phyloP scores from a whole-genome alignment of 495 filamentous ascomycete genomes.

The Talaromyces borbonicus region DNA sequence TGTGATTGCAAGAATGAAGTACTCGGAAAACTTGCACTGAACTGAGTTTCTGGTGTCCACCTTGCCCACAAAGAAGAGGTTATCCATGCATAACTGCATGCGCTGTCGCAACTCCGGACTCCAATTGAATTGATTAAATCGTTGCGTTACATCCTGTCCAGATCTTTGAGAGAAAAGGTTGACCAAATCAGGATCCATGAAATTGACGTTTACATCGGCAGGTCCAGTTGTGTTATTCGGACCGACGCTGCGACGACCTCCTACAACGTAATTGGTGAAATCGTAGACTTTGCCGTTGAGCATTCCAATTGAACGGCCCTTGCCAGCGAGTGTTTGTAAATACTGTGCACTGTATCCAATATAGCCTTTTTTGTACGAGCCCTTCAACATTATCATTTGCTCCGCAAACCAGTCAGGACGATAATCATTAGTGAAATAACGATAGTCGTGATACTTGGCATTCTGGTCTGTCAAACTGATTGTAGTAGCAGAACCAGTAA shows the following conservation, averaged over 20 bases:
- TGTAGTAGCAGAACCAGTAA: constrained; percentile 50
- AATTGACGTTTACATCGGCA: constrained; percentile 52
- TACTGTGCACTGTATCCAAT: constrained; percentile 78
- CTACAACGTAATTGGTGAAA: constrained; percentile 72
- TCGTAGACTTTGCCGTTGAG: constrained; percentile 82
- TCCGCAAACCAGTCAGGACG: constrained; percentile 87
- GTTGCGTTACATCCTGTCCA: constrained; percentile 73
- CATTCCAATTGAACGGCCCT: constrained; percentile 59
- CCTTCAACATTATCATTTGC: constrained; percentile 64
- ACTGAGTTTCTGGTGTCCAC: constrained; percentile 85
- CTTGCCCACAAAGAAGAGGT: constrained; percentile 90
- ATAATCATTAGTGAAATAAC: constrained; percentile 67
- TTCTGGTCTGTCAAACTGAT: constrained; percentile 63
- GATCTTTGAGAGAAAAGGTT: constrained; percentile 65
- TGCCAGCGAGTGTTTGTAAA: constrained; percentile 56
- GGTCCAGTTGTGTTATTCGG: constrained; percentile 39
- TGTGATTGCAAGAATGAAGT: constrained; percentile 85
- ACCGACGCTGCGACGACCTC: constrained; percentile 56
- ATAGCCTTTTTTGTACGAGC: constrained; percentile 77
- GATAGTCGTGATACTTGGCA: constrained; percentile 84
- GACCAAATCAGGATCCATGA: constrained; percentile 71
- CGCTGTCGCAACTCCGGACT: constrained; percentile 39
- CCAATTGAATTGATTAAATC: constrained; percentile 63
- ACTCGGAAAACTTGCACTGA: constrained; percentile 79
- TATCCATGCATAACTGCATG: constrained; percentile 84